phyloP scores from a whole-genome alignment of 306 rosid genomes.

The Trichosanthes truncata region DNA sequence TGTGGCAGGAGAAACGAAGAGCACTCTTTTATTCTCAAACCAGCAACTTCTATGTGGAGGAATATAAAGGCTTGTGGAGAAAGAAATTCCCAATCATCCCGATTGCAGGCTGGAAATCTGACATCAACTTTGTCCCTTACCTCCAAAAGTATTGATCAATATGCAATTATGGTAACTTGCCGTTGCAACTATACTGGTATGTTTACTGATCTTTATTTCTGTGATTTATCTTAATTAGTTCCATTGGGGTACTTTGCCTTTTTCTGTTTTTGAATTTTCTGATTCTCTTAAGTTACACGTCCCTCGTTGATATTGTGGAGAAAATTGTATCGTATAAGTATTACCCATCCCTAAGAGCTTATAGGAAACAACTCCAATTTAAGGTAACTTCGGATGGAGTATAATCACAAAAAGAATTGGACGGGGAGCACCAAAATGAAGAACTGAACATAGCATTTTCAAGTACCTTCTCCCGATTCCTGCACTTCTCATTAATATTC shows the following conservation, averaged over 20 bases:
- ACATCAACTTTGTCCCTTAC: slow-evolving; percentile 32
- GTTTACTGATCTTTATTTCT: slow-evolving; percentile 11
- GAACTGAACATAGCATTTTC: neutral
- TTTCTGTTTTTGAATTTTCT: neutral
- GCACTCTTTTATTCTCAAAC: slow-evolving; percentile 89
- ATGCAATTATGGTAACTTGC: slow-evolving; percentile 86
- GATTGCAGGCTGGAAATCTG: slow-evolving; percentile 29
- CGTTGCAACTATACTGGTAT: slow-evolving; percentile 86
- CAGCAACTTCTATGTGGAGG: slow-evolving; percentile 53
- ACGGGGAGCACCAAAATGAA: neutral
- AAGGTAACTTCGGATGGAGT: neutral
- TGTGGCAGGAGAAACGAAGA: slow-evolving; percentile 84
- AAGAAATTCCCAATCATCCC: slow-evolving; percentile 43
- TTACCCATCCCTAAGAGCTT: neutral
- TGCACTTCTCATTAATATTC: neutral
- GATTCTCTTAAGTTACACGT: neutral
- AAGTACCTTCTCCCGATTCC: neutral
- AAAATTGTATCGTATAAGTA: neutral
- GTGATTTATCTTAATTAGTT: slow-evolving; percentile 13
- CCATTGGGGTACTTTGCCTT: neutral
- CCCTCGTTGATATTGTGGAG: neutral
- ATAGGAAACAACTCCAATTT: neutral
- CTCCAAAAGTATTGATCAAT: slow-evolving; percentile 42
- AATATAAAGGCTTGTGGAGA: slow-evolving; percentile 37
- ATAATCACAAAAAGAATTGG: neutral